phyloP scores from a whole-genome alignment of 768 basidiomycete species.

The Collybia sordida region DNA sequence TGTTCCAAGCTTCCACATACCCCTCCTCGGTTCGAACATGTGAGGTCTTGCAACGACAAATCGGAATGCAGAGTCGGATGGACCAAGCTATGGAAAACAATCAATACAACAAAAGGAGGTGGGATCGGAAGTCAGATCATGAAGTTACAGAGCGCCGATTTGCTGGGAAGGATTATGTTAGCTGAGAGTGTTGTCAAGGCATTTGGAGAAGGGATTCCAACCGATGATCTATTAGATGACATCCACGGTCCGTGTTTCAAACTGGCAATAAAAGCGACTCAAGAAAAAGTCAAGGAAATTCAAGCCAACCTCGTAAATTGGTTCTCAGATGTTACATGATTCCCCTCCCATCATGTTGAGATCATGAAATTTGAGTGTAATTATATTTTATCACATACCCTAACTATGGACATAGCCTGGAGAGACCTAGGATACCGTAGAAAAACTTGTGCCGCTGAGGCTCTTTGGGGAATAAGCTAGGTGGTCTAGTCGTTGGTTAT shows the following conservation, averaged over 20 bases:
- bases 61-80: conserved; percentile 46
- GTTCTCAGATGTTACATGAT: conserved; percentile 40
- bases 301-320: conserved; percentile 46
- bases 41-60: conserved; percentile 37
- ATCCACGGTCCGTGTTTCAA: conserved; percentile 47
- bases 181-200: conserved; percentile 48
- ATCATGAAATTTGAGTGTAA: too few relatives aligned
- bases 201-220: conserved; percentile 40
- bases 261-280: conserved; percentile 38
- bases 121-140: conserved; percentile 28
- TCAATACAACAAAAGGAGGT: conserved; percentile 33
- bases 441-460: too few relatives aligned
- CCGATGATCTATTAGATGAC: conserved; percentile 35
- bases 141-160: conserved; percentile 42
- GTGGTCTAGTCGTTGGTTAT: too few relatives aligned
- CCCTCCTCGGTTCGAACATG: conserved; percentile 43
- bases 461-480: too few relatives aligned
- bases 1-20: conserved; percentile 42
- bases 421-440: too few relatives aligned
- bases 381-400: too few relatives aligned
- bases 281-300: conserved; percentile 43
- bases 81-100: conserved; percentile 42
- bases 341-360: too few relatives aligned
- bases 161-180: conserved; percentile 44
- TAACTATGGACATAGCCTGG: too few relatives aligned